These are phyloP conservation scores for Thalassia testudinum DNA, from an alignment of 116 monocot genomes.

Conservation along the genomic window DNA sequence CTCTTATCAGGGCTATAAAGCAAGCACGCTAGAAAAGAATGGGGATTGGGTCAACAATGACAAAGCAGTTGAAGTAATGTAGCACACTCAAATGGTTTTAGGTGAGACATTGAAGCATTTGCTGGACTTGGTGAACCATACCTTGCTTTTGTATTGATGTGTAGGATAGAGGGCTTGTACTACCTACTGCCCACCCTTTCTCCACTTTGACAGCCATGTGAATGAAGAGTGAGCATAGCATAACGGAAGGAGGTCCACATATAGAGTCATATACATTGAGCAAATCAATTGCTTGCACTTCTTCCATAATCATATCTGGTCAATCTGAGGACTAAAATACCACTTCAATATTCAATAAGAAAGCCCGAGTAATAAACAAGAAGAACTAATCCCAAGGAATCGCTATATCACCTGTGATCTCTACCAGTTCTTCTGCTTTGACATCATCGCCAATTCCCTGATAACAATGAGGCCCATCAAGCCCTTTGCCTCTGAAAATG, in stretches of 20 bases:
- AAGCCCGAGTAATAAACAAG: too few relatives aligned
- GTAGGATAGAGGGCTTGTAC: constrained; percentile 7
- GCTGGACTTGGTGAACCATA: constrained; percentile 11
- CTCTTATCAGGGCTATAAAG: too few relatives aligned
- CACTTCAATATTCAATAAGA: too few relatives aligned
- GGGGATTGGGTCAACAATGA: constrained; percentile 2
- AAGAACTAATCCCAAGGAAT: too few relatives aligned
- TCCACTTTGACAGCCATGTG: constrained; percentile 5
- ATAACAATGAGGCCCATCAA: too few relatives aligned
- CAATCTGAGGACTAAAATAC: too few relatives aligned
- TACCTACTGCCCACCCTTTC: constrained; percentile 11
- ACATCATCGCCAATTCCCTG: too few relatives aligned
- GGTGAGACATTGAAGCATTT: constrained; percentile 5
- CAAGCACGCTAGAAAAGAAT: constrained; percentile 2
- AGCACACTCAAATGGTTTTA: constrained; percentile 5
- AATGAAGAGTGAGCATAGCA: constrained; percentile 8
- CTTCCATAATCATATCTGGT: too few relatives aligned
- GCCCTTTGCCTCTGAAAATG: too few relatives aligned
- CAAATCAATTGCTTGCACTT: too few relatives aligned
- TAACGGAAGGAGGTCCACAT: constrained; percentile 11
- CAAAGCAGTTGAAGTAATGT: constrained; percentile 1
- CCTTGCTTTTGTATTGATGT: constrained; percentile 4
- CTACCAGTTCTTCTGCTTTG: too few relatives aligned
- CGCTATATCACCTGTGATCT: too few relatives aligned
- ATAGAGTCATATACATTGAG: constrained; percentile 7